These are phyloP conservation scores for Apophysomyces variabilis DNA, from an alignment of 371 early-diverging fungal genomes.

Conservation along the genomic window DNA sequence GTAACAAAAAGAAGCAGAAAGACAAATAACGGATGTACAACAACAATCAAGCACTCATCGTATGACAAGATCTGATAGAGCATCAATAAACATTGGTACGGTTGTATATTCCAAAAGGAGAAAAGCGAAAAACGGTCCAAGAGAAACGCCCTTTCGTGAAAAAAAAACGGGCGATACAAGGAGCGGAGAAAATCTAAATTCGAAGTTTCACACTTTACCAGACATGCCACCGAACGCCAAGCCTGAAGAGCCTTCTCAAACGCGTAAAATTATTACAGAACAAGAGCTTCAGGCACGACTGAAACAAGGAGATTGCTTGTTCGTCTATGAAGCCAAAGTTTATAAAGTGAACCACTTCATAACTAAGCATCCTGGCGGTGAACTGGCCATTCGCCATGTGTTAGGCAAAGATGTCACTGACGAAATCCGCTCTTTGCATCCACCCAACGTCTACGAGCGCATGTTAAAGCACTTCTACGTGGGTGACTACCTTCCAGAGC, in stretches of 20 bases:
- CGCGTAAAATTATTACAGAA: constrained; percentile 34
- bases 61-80: too few relatives aligned
- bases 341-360: constrained; percentile 86
- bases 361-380: constrained; percentile 91
- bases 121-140: too few relatives aligned
- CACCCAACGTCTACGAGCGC: constrained; percentile 75
- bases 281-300: constrained; percentile 50
- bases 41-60: too few relatives aligned
- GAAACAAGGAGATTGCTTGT: constrained; percentile 68
- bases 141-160: too few relatives aligned
- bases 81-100: too few relatives aligned
- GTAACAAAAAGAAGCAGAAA: too few relatives aligned
- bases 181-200: background rate
- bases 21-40: too few relatives aligned
- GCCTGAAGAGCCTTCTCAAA: constrained; percentile 9
- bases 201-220: constrained; percentile 1
- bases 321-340: constrained; percentile 81
- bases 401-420: constrained; percentile 93
- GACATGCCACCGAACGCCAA: constrained; percentile 46
- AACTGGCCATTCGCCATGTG: constrained; percentile 81
- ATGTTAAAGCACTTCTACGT: constrained; percentile 77
- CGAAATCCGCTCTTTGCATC: constrained; percentile 88
- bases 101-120: too few relatives aligned
- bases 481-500: constrained; percentile 60
- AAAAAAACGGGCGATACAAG: background rate